phyloP scores from a whole-genome alignment of 148 eudicot species.

The Dianthus caryophyllus region DNA sequence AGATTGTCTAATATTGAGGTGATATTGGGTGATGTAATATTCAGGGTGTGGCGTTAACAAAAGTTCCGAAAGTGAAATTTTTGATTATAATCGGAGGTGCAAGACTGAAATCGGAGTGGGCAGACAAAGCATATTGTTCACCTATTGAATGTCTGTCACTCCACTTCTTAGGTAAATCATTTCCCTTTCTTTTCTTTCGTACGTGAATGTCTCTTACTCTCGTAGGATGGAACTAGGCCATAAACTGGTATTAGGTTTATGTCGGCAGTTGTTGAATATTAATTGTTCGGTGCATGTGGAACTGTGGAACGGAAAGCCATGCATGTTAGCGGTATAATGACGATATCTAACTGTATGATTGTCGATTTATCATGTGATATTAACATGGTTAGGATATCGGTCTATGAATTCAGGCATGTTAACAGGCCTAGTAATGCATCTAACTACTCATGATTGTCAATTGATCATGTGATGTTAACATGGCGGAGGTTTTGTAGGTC shows the following conservation, averaged over 20 bases:
- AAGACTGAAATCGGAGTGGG: constrained; percentile 38
- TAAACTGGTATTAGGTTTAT: background rate
- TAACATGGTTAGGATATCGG: too few species aligned
- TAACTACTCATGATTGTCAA: background rate
- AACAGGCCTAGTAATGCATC: background rate
- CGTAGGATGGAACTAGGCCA: background rate
- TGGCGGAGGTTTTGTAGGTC: background rate
- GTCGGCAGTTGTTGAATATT: background rate
- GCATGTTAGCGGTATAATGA: background rate
- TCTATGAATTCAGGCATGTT: too few species aligned
- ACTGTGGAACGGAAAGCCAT: background rate
- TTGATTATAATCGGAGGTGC: constrained; percentile 70
- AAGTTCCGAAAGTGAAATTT: constrained; percentile 57
- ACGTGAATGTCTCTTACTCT: background rate
- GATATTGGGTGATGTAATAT: background rate
- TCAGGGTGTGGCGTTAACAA: constrained; percentile 70
- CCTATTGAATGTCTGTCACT: constrained; percentile 56
- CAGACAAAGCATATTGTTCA: constrained; percentile 56
- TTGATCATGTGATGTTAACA: background rate
- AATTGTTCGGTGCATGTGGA: background rate
- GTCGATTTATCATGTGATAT: too few species aligned
- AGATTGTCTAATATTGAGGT: background rate
- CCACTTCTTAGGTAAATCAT: constrained; percentile 74
- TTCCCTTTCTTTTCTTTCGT: background rate
- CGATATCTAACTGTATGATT: too few species aligned